Evolutionary conservation across 257 asterid genomes (phyloP).

Genomic region (Anisodus tanguticus): DNA sequence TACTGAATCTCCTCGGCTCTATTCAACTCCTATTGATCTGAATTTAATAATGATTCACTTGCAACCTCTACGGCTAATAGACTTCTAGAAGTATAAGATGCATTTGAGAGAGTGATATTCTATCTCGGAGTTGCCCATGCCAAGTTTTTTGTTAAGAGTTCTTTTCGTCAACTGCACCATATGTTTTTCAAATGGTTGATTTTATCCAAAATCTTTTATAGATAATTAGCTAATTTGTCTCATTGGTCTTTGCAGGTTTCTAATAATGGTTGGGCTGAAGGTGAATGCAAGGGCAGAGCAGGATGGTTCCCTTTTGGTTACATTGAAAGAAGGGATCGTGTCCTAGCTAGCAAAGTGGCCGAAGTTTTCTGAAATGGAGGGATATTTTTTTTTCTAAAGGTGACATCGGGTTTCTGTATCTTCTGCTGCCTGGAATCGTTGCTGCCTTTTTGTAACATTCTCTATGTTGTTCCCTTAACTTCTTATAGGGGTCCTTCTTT

Average conservation of each 20-base stretch:
- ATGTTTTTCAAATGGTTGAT: background rate
- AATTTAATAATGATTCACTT: background rate
- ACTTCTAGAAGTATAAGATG: background rate
- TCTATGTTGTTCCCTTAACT: slow-evolving; percentile 16
- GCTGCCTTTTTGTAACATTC: slow-evolving; percentile 20
- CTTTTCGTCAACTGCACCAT: background rate
- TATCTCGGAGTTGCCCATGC: background rate
- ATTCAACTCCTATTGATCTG: too few species aligned
- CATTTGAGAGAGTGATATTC: background rate
- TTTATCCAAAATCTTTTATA: background rate
- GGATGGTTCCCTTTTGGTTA: slow-evolving; percentile 98
- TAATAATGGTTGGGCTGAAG: slow-evolving; percentile 99
- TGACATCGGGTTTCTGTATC: slow-evolving; percentile 6
- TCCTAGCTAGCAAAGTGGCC: slow-evolving; percentile 95
- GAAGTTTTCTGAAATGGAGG: slow-evolving; percentile 64
- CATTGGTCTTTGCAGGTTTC: slow-evolving; percentile 62
- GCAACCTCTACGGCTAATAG: slow-evolving; percentile 9
- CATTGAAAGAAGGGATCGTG: slow-evolving; percentile 91
- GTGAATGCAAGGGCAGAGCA: slow-evolving; percentile 97
- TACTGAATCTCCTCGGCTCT: background rate
- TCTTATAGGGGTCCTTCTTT: background rate
- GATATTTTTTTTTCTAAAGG: background rate
- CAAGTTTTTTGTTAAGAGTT: background rate
- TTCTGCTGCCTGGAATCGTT: slow-evolving; percentile 17
- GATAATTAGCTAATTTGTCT: background rate